Evolutionary conservation across 805 yeast species (phyloP).

Genomic region (Lachancea meyersii): DNA sequence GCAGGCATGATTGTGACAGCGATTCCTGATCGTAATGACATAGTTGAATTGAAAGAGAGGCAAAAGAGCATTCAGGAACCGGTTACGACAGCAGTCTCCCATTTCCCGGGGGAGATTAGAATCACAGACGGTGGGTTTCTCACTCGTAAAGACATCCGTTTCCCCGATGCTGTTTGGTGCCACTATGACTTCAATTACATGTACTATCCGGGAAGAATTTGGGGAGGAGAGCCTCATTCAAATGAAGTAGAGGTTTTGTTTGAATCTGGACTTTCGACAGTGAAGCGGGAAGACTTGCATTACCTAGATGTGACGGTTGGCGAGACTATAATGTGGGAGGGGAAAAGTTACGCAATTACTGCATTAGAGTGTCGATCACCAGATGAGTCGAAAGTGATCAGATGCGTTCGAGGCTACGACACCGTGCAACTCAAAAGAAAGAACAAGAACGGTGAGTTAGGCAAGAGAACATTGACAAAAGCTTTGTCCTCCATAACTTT

Average conservation of each 20-base stretch:
- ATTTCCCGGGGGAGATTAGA: neutral
- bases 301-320: constrained; percentile 52
- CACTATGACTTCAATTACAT: constrained; percentile 38
- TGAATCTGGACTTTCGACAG: constrained; percentile 17
- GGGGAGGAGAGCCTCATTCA: constrained; percentile 18
- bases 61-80: neutral
- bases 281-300: constrained; percentile 33
- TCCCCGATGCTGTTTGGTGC: constrained; percentile 47
- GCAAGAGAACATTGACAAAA: constrained; percentile 15
- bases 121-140: constrained; percentile 15
- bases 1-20: too few species aligned
- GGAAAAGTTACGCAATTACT: constrained; percentile 37
- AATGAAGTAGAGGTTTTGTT: constrained; percentile 18
- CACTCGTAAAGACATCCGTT: constrained; percentile 27
- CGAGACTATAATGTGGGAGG: constrained; percentile 40
- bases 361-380: constrained; percentile 36
- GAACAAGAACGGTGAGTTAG: constrained; percentile 17
- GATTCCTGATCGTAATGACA: neutral
- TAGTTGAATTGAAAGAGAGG: neutral
- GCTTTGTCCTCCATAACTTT: constrained; percentile 32
- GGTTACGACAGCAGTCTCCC: neutral
- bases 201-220: constrained; percentile 45
- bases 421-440: constrained; percentile 36
- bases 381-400: constrained; percentile 28
- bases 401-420: constrained; percentile 60